Base-by-base conservation (phyloP, 2,329 filamentous ascomycete species). In the Paraconiothyrium brasiliense region DNA sequence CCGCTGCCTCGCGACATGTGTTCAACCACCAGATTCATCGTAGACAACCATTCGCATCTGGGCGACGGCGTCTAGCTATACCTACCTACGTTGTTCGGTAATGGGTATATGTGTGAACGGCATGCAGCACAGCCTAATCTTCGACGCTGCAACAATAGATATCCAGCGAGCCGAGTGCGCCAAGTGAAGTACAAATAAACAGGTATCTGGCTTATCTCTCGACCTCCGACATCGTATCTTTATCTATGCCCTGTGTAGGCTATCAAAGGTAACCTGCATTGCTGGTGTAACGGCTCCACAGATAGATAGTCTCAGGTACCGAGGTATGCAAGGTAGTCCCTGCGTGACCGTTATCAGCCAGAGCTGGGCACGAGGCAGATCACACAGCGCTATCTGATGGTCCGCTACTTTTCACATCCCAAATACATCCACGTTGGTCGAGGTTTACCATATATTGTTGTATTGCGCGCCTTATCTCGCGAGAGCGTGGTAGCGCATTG, bases 141-240 rank as follows among this genome's bases (percentile, higher is more conserved):
- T 32, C 37, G 14, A 5, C 22, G 11, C n/a, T n/a, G 13, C 14
- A 30, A 48, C 8, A 10, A 3, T 11, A 27, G 2, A 3, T 11
- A 27, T 48, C 44, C 11, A 22, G 20, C 44, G 44, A 37, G 35
- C 41, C 41, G 6, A 9, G 22, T 13, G 20, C 14, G 44, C 44
- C 44, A 48, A 30, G 44, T 11, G 2, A 7, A 22, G 8, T 51
- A 35, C 32, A 2, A 37, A 43, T 24, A 34, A 22, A 54, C 34
- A 49, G 22, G 44, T 39, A 41, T 13, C 20, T 34, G 7, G 44
- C 55, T 50, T 57, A 50, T 57, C 55, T 35, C 32, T 34, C 8
- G 22, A 3, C 34, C 46, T 34, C 46, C 55, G 55, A 57, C 55
- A 50, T 57, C 55, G 55, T 43, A 41, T 57, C 55, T 49, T 11